A percentile compares a stretch with the other conserved stretches of the same genome.
phyloP scores from a whole-genome alignment of 192 early-diverging fungal genomes.

The Phycomyces blakesleeanus region DNA sequence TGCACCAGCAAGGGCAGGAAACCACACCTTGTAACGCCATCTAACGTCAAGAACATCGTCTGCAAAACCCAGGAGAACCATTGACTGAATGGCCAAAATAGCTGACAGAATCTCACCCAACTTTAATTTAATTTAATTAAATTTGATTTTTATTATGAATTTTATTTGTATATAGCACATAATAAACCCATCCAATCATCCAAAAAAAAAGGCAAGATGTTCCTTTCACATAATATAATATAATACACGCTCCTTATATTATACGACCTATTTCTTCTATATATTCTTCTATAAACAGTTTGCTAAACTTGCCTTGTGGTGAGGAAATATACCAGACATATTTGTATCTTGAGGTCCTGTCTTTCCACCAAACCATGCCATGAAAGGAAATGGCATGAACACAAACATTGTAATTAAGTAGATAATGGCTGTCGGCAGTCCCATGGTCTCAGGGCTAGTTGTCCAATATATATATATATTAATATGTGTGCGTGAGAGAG shows the following conservation, averaged over 20 bases:
- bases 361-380: conserved; percentile 68
- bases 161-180: no score
- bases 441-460: conserved; percentile 94
- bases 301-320: conserved; percentile 55
- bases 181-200: no score
- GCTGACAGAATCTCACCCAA: conserved; percentile 91
- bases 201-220: no score
- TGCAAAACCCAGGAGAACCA: conserved; percentile 97
- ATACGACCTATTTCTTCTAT: no score
- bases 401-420: conserved; percentile 86
- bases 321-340: conserved; percentile 56
- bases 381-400: conserved; percentile 94
- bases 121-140: conserved; percentile 41
- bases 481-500: no score
- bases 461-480: no score
- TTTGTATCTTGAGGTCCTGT: conserved; percentile 36
- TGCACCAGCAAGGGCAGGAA: conserved; percentile 89
- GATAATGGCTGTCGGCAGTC: conserved; percentile 80
- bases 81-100: conserved; percentile 86
- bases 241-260: no score
- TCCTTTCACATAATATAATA: no score
- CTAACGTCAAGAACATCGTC: conserved; percentile 96
- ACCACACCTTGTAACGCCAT: conserved; percentile 93
- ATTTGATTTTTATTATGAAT: no score
- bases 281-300: no score